phyloP scores from a whole-genome alignment of 1,284 basidiomycete species.

The Anthracocystis walkeri region DNA sequence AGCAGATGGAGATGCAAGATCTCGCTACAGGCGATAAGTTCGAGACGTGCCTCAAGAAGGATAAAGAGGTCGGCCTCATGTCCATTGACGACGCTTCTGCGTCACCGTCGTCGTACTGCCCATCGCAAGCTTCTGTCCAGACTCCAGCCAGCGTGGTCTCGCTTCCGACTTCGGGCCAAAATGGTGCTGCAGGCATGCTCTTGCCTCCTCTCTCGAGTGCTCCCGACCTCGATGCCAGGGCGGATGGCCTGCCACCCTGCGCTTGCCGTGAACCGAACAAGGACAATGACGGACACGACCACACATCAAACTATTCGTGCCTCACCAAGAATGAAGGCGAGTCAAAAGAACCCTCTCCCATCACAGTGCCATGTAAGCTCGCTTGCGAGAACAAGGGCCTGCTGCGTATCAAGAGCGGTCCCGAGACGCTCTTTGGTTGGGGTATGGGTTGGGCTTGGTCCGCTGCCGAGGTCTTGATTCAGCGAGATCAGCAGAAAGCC shows the following conservation, averaged over 20 bases:
- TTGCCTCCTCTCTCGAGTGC: constrained; percentile 25
- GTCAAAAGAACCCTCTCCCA: constrained; percentile 40
- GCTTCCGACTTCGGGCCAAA: constrained; percentile 3
- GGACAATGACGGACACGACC: constrained; percentile 16
- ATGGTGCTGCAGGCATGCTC: constrained; percentile 23
- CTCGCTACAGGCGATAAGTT: constrained; percentile 31
- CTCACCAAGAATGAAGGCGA: constrained; percentile 28
- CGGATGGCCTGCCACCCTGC: constrained; percentile 24
- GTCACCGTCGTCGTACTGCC: background rate
- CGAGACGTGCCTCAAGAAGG: constrained; percentile 37
- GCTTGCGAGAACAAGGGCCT: constrained; percentile 49
- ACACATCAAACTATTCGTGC: constrained; percentile 21
- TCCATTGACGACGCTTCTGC: constrained; percentile 5
- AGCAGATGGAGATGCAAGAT: constrained; percentile 21
- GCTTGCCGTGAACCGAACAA: constrained; percentile 28
- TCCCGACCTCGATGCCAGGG: constrained; percentile 12
- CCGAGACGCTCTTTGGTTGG: constrained; percentile 65
- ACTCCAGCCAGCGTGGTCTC: constrained; percentile 14
- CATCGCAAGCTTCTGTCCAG: constrained; percentile 3
- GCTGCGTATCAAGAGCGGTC: constrained; percentile 54
- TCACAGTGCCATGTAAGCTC: constrained; percentile 36
- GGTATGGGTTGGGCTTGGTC: constrained; percentile 67
- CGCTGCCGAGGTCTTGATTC: constrained; percentile 51
- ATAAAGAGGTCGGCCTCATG: constrained; percentile 31
- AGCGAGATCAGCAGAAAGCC: constrained; percentile 37